These are phyloP conservation scores for Colletotrichum australisinense DNA, from an alignment of 2,329 filamentous ascomycete genomes.

Conservation along the genomic window DNA sequence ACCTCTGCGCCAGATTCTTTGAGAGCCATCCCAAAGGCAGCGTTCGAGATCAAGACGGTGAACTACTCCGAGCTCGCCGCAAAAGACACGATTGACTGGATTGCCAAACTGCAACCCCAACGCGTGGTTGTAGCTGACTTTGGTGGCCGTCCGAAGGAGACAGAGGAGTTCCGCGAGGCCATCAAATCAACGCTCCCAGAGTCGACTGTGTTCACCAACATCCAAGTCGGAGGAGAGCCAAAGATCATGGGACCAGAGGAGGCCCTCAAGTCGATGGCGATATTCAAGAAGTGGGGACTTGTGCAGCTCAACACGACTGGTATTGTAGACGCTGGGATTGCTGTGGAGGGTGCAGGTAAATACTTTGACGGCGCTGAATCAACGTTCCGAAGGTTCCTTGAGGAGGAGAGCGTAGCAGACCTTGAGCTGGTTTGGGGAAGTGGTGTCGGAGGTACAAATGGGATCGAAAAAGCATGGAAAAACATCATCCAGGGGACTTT, in stretches of 20 bases:
- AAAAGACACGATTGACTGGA: slow-evolving; percentile 29
- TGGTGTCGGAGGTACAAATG: slow-evolving; percentile 12
- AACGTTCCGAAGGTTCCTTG: slow-evolving; percentile 22
- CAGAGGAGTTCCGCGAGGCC: slow-evolving; percentile 13
- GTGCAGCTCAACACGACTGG: slow-evolving; percentile 32
- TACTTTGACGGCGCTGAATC: background rate
- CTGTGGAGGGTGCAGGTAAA: slow-evolving; percentile 8
- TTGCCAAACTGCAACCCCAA: slow-evolving; percentile 20
- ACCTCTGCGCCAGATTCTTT: slow-evolving; percentile 38
- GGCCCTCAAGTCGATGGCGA: background rate
- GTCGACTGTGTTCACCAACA: background rate
- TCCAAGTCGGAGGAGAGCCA: slow-evolving; percentile 17
- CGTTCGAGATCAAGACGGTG: slow-evolving; percentile 25
- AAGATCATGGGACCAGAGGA: background rate
- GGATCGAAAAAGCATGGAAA: slow-evolving; percentile 27
- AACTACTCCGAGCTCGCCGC: slow-evolving; percentile 26
- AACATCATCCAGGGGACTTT: slow-evolving; percentile 17
- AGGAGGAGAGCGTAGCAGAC: background rate
- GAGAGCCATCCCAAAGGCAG: background rate
- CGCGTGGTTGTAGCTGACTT: slow-evolving; percentile 39
- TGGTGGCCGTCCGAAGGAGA: slow-evolving; percentile 28
- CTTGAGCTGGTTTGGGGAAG: slow-evolving; percentile 25
- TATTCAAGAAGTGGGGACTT: background rate
- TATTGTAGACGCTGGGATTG: slow-evolving; percentile 25
- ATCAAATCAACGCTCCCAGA: background rate